Conservation (phyloP, 768 basidiomycete species). For the Suillus bovinus region DNA sequence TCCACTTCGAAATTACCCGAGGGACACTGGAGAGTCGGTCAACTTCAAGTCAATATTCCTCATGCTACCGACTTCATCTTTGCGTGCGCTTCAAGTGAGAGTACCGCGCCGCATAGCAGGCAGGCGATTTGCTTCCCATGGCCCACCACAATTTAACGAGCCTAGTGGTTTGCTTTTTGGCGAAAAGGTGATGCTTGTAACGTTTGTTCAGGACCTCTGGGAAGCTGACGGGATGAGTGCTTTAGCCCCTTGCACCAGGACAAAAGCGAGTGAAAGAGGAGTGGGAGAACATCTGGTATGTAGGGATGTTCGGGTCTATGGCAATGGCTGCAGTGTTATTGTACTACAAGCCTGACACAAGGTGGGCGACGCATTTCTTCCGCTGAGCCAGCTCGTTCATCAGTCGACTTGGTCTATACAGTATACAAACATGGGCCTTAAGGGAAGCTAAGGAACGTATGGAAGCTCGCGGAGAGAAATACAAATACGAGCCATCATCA, state of each 20-base stretch:
- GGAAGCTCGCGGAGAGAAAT: constrained; percentile 91
- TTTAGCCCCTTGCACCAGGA: constrained; percentile 72
- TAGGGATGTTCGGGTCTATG: constrained; percentile 91
- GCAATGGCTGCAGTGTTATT: constrained; percentile 70
- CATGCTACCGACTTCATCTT: constrained; percentile 50
- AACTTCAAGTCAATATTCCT: constrained; percentile 5
- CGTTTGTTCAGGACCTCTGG: neutral
- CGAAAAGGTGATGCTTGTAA: constrained; percentile 66
- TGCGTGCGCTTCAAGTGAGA: constrained; percentile 36
- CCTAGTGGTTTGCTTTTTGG: constrained; percentile 86
- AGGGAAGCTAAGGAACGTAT: constrained; percentile 87
- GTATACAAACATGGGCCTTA: constrained; percentile 92
- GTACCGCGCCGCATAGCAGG: constrained; percentile 23
- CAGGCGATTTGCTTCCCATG: constrained; percentile 68
- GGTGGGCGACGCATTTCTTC: constrained; percentile 46
- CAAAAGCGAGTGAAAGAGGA: constrained; percentile 86
- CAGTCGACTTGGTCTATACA: constrained; percentile 29
- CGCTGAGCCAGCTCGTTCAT: constrained; percentile 7
- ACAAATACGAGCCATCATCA: constrained; percentile 71
- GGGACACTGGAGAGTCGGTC: neutral
- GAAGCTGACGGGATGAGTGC: constrained; percentile 6
- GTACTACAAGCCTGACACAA: constrained; percentile 93
- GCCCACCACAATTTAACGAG: constrained; percentile 84
- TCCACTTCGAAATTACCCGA: constrained; percentile 9
- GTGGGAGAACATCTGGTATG: constrained; percentile 90